Evolutionary conservation across 345 rosid genomes (phyloP), one percentile per base, ranked within the genome.

Genomic region (Noccaea caerulescens): DNA sequence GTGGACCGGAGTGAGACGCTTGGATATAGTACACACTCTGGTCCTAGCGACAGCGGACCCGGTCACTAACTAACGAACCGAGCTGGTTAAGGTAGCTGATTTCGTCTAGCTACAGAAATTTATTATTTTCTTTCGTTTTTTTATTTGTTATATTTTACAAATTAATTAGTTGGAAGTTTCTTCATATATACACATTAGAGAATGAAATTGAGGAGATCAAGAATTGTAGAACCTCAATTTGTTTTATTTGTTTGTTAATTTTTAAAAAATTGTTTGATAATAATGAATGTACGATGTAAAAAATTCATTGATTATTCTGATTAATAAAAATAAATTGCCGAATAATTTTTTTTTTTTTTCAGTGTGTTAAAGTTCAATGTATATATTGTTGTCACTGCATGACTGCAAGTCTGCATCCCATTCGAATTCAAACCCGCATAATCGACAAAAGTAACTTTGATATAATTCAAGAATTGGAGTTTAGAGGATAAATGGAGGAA

Each of bases 11-110:
- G 13, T 2, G 58, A 77, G n/a, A 62, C 78, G 1, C 51, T 78
- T 2, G 83, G 77, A 33, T 77, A 68, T 46, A 72, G 76, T 30
- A 80, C 63, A 54, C 27, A 82, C 10, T 75, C 85, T 0, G 86
- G 90, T 52, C 83, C 84, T 0, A 82, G 80, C 52, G 33, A 80
- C 0, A 71, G 79, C 0, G 77, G 78, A 46, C 62, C 34, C 0
- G 88, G 89, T 49, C 82, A 85, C 54, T 63, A 63, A 72, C 9
- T 61, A n/a, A 20, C 30, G 16, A 8, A 49, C 36, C 20, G 58
- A 50, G 6, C 20, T 33, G 51, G 53, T 68, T 51, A 23, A 56
- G 46, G 42, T 71, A 59, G 42, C 42, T 10, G 39, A 12, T 41
- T 11, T 1, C 11, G 46, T 69, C 10, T 44, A 47, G 59, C 10